Evolutionary conservation across 2,329 filamentous ascomycete genomes (phyloP).

Genomic region (Phialophora verrucosa): DNA sequence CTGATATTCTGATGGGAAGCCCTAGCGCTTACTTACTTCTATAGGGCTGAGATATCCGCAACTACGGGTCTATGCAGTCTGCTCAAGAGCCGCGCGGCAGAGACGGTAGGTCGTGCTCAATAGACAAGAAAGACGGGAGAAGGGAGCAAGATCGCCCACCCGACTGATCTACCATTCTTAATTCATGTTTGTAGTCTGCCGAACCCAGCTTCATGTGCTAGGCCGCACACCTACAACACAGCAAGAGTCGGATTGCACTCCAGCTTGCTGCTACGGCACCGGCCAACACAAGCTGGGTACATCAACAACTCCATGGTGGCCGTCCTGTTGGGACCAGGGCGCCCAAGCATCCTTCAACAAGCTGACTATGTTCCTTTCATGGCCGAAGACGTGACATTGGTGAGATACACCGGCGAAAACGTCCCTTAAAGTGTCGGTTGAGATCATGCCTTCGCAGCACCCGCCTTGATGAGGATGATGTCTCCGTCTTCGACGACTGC

Average conservation of each 20-base stretch:
- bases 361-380: neutral
- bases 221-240: neutral
- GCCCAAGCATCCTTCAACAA: neutral
- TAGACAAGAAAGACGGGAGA: neutral
- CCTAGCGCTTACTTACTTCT: neutral
- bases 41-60: neutral
- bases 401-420: neutral
- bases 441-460: slow-evolving; percentile 53
- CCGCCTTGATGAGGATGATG: slow-evolving; percentile 80
- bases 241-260: neutral
- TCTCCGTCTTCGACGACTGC: slow-evolving; percentile 57
- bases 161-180: neutral
- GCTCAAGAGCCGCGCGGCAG: neutral
- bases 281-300: neutral
- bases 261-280: neutral
- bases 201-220: neutral
- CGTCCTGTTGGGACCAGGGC: neutral
- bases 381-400: neutral
- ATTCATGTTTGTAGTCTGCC: neutral
- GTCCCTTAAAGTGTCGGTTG: neutral
- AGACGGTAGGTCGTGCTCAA: too few species aligned
- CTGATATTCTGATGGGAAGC: neutral
- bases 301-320: neutral
- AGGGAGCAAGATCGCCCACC: neutral
- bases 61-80: neutral